These are phyloP conservation scores for Reticulascus tulasneorum DNA, from an alignment of 2,329 filamentous ascomycete species.

Conservation along the genomic window DNA sequence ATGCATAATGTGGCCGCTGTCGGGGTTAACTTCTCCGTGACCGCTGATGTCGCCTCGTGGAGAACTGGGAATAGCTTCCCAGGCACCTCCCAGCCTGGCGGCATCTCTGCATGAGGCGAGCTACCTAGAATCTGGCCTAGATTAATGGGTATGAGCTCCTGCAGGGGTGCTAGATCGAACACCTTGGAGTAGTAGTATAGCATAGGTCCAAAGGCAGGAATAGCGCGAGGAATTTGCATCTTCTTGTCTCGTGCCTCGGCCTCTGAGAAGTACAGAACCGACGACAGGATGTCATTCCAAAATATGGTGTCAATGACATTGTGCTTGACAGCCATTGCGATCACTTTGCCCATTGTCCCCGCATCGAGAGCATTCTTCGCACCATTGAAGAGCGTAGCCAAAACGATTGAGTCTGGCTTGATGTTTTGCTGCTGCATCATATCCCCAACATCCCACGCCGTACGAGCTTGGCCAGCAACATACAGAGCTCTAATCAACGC, in stretches of 20 bases:
- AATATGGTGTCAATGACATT: slow-evolving; percentile 48
- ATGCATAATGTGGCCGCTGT: slow-evolving; percentile 35
- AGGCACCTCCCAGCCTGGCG: slow-evolving; percentile 11
- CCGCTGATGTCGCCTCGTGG: slow-evolving; percentile 23
- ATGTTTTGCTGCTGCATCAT: slow-evolving; percentile 57
- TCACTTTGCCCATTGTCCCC: slow-evolving; percentile 39
- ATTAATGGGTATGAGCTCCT: slow-evolving; percentile 27
- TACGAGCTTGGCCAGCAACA: slow-evolving; percentile 56
- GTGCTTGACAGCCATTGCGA: slow-evolving; percentile 28
- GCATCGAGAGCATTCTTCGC: slow-evolving; percentile 57
- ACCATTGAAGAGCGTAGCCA: slow-evolving; percentile 65
- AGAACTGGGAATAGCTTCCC: slow-evolving; percentile 24
- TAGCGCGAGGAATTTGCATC: slow-evolving; percentile 23
- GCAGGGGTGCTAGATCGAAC: slow-evolving; percentile 43
- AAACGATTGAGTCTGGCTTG: slow-evolving; percentile 62
- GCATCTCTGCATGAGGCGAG: slow-evolving; percentile 9
- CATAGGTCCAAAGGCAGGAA: slow-evolving; percentile 43
- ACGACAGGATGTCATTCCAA: slow-evolving; percentile 39
- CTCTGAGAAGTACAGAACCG: slow-evolving; percentile 41
- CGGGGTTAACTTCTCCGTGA: slow-evolving; percentile 25
- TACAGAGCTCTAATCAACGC: slow-evolving; percentile 69
- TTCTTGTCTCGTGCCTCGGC: slow-evolving; percentile 31
- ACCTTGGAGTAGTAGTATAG: slow-evolving; percentile 44
- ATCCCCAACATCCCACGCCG: slow-evolving; percentile 62
- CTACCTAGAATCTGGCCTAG: slow-evolving; percentile 9